Conservation (phyloP, 768 basidiomycete genomes). For the Aureoboletus auriporus region DNA sequence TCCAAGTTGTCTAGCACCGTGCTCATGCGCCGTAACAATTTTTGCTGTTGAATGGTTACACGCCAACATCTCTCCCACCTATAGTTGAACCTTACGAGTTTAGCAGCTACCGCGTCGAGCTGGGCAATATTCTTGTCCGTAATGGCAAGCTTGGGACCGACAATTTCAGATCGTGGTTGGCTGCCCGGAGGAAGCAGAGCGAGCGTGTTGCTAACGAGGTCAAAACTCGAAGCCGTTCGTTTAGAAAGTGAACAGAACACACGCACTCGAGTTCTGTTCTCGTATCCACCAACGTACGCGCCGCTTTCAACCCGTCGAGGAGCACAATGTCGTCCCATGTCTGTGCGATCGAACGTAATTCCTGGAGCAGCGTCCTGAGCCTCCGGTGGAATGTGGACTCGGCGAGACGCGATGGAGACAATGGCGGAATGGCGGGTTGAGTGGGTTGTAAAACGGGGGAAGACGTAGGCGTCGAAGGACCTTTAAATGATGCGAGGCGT, state of each 20-base stretch:
- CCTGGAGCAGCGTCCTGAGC: constrained; percentile 62
- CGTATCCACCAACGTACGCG: constrained; percentile 65
- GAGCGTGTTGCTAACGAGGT: constrained; percentile 54
- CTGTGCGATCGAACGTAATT: constrained; percentile 55
- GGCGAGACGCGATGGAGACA: constrained; percentile 37
- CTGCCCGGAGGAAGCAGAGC: constrained; percentile 46
- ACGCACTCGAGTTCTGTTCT: constrained; percentile 84
- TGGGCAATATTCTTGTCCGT: constrained; percentile 66
- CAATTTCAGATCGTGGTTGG: constrained; percentile 55
- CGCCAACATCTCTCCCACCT: not conserved
- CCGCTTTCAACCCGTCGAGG: constrained; percentile 75
- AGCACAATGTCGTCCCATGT: constrained; percentile 86
- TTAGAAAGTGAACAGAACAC: not conserved
- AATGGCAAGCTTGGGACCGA: constrained; percentile 58
- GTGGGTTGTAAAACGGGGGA: constrained; percentile 53
- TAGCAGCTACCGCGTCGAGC: constrained; percentile 53
- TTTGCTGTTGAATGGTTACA: constrained; percentile 44
- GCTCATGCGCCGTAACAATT: constrained; percentile 66
- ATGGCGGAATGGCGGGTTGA: constrained; percentile 34
- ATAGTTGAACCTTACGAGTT: constrained; percentile 52
- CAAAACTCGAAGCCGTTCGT: not conserved
- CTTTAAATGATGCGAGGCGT: constrained; percentile 73
- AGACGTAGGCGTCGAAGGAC: constrained; percentile 71
- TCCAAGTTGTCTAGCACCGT: constrained; percentile 63
- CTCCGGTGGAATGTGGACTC: constrained; percentile 84